Base-by-base conservation (phyloP, 805 yeast genomes). In the Millerozyma miso region DNA sequence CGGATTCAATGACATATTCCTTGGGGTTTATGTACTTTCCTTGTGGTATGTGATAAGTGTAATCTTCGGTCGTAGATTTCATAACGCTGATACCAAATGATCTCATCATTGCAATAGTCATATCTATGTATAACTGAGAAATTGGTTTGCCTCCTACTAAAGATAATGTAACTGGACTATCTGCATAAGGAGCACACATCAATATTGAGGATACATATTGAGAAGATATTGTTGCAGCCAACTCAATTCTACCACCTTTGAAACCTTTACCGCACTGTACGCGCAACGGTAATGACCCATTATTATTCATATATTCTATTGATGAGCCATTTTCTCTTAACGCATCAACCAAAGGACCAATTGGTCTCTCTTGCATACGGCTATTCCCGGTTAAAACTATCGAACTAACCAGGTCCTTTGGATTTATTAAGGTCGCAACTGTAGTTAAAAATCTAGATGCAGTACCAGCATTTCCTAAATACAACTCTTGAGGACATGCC, bases 141-240 rank as follows among this genome's bases (percentile, higher is more conserved):
- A 93, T 88, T 51, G 99, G 99, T 63, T 90, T 90, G 33, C 99
- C 99, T 26, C 98, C 99, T 16, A 86, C 90, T 46, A 93, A 74
- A 6, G 91, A 69, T 58, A 93, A 76, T 6, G 96, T 88, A 23
- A 91, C 95, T 4, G 96, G 95, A 43, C 79, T 75, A 44, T 81
- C 67, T 8, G 98, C 98, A 59, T 90, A 93, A 38, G 99, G 99
- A 31, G 99, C 98, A 65, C 96, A 87, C 96, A 93, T 89, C 57
- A 93, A 76, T 43, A 93, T 77, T 0, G 98, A 91, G 1, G 98
- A 90, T 37, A 93, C 99, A 56, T 93, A 93, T 65, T 93, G 99
- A 12, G 98, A 93, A 1, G 98, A 90, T 36, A 93, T 87, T 3
- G 98, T 90, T 17, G 99, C 99, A 33, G 91, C 91, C 38, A 93